phyloP scores from a whole-genome alignment of 352 stramenopile species.

The Phytophthora aleatoria region DNA sequence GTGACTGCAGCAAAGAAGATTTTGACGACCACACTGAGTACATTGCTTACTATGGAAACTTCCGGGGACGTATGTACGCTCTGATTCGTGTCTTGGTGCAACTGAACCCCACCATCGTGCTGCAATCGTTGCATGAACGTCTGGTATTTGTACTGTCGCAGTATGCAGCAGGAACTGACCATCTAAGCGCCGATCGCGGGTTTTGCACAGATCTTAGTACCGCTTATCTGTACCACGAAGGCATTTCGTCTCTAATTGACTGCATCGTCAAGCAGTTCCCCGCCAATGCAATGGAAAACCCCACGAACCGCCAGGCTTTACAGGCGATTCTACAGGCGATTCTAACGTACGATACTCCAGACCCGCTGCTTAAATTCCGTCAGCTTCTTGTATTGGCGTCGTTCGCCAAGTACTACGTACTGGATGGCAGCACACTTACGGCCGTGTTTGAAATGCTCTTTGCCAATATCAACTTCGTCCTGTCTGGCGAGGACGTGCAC shows the following conservation, averaged over 20 bases:
- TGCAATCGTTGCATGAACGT: conserved; percentile 68
- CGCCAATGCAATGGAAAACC: conserved; percentile 40
- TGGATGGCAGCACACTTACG: conserved; percentile 61
- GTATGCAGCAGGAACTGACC: conserved; percentile 52
- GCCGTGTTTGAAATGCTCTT: conserved; percentile 82
- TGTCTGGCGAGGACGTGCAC: conserved; percentile 70
- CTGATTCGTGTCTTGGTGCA: conserved; percentile 73
- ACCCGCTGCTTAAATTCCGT: conserved; percentile 77
- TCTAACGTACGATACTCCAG: conserved; percentile 53
- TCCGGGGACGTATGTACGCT: conserved; percentile 76
- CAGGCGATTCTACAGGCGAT: conserved; percentile 58
- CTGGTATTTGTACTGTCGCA: conserved; percentile 57
- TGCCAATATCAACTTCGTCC: conserved; percentile 70
- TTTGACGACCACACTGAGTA: conserved; percentile 83
- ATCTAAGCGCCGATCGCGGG: conserved; percentile 47
- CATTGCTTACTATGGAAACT: conserved; percentile 77
- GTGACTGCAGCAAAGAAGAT: conserved; percentile 55
- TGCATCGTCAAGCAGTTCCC: conserved; percentile 81
- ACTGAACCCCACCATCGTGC: conserved; percentile 46
- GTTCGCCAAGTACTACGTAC: conserved; percentile 80
- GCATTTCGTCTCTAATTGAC: conserved; percentile 69
- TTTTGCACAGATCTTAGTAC: conserved; percentile 70
- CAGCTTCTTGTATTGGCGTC: conserved; percentile 70
- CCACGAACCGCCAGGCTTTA: conserved; percentile 48
- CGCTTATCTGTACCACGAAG: conserved; percentile 79